Percentiles rank a stretch among this genome's conserved stretches.
phyloP scores from a whole-genome alignment of 2,329 filamentous ascomycete species.

The Fusarium abutilonis region DNA sequence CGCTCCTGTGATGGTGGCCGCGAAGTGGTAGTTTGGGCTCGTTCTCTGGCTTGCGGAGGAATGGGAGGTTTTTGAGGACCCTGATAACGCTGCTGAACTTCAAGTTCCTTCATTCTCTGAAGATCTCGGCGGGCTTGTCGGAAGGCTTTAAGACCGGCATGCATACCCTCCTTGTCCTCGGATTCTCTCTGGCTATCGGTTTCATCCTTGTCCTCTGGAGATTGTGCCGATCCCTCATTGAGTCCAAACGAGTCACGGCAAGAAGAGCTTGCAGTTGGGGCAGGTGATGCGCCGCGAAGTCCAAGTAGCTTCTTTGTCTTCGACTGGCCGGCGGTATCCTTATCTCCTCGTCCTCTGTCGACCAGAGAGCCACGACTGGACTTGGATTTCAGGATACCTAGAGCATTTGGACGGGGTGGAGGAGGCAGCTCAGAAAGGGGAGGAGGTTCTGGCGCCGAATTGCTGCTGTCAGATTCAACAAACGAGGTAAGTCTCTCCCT shows the following conservation, averaged over 20 bases:
- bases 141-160: slow-evolving; percentile 66
- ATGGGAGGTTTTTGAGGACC: slow-evolving; percentile 14
- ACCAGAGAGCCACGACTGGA: slow-evolving; percentile 73
- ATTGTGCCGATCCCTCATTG: slow-evolving; percentile 27
- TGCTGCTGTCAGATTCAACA: slow-evolving; percentile 68
- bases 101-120: slow-evolving; percentile 65
- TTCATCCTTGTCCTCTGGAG: slow-evolving; percentile 31
- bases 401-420: slow-evolving; percentile 61
- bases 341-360: slow-evolving; percentile 57
- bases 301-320: slow-evolving; percentile 72
- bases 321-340: slow-evolving; percentile 53
- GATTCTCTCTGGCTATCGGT: slow-evolving; percentile 39
- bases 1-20: slow-evolving; percentile 57
- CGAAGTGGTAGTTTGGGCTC: slow-evolving; percentile 41
- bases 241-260: slow-evolving; percentile 47
- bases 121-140: slow-evolving; percentile 66
- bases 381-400: slow-evolving; percentile 73
- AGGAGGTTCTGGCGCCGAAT: slow-evolving; percentile 38
- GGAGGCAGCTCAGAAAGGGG: slow-evolving; percentile 55
- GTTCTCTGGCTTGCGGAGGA: slow-evolving; percentile 27
- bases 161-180: slow-evolving; percentile 53
- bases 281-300: slow-evolving; percentile 58
- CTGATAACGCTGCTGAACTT: slow-evolving; percentile 57
- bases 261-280: slow-evolving; percentile 54
- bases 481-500: slow-evolving; percentile 78